phyloP scores from a whole-genome alignment of 495 filamentous ascomycete species.

The Alectoria sarmentosa region DNA sequence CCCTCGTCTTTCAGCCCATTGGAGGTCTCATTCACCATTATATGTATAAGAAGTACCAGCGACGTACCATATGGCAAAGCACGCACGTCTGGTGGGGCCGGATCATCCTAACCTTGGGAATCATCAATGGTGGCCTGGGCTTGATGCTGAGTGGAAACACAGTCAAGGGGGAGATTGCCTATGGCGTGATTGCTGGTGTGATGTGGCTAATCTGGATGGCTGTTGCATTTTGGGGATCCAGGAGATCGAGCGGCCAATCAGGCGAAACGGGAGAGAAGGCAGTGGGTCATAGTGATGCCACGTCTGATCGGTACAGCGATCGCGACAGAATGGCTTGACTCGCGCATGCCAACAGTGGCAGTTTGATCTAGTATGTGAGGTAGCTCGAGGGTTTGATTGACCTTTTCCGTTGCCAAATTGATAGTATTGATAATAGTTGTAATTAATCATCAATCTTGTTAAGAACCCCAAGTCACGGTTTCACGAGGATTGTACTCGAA shows the following conservation, averaged over 20 bases:
- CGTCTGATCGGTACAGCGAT: not conserved
- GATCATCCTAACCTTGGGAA: conserved; percentile 50
- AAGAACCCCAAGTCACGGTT: too few relatives aligned
- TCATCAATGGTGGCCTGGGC: conserved; percentile 67
- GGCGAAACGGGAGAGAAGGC: conserved; percentile 18
- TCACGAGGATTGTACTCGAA: too few relatives aligned
- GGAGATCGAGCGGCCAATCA: conserved; percentile 1
- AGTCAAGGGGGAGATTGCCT: conserved; percentile 47
- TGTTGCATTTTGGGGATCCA: conserved; percentile 22
- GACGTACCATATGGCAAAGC: conserved; percentile 48
- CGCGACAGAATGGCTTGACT: not conserved
- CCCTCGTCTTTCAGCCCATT: conserved; percentile 57
- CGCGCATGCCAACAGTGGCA: not conserved
- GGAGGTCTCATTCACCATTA: conserved; percentile 59
- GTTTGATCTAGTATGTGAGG: not conserved
- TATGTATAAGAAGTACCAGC: conserved; percentile 41
- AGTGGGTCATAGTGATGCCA: not conserved
- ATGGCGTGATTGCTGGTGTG: conserved; percentile 51
- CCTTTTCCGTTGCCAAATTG: not conserved
- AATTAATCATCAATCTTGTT: too few relatives aligned
- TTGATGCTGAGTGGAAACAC: conserved; percentile 42
- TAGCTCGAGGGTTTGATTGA: not conserved
- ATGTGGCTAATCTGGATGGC: conserved; percentile 42
- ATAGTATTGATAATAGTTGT: too few relatives aligned
- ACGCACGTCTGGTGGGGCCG: conserved; percentile 68